Percentiles rank a stretch among this genome's conserved stretches.
These are phyloP conservation scores for Starmerella asiatica DNA, from an alignment of 805 yeast genomes.

Conservation along the genomic window DNA sequence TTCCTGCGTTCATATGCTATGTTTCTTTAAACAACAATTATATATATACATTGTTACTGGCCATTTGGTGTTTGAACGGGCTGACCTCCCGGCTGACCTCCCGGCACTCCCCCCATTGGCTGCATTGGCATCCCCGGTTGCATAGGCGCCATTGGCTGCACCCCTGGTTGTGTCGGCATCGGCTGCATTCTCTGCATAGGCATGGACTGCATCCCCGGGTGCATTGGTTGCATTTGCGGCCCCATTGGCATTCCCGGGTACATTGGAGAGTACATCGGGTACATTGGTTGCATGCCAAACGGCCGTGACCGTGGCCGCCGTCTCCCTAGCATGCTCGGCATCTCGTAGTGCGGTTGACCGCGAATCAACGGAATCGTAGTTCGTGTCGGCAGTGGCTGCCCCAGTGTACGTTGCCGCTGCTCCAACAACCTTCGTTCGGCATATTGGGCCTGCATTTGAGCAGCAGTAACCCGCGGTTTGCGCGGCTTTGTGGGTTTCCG, in stretches of 20 bases:
- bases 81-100: not conserved
- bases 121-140: not conserved
- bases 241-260: not conserved
- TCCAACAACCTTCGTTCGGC: not conserved
- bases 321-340: constrained; percentile 1
- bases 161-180: not conserved
- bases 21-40: no score
- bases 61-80: not conserved
- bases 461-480: constrained; percentile 9
- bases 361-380: not conserved
- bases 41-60: no score
- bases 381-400: constrained; percentile 8
- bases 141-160: not conserved
- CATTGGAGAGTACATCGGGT: not conserved
- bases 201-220: not conserved
- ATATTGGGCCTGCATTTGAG: constrained; percentile 1
- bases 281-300: no score
- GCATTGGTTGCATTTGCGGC: not conserved
- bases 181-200: not conserved
- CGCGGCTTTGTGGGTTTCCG: constrained; percentile 13
- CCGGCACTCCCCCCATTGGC: not conserved
- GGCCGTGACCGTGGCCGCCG: not conserved
- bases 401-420: not conserved
- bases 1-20: no score
- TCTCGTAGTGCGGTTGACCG: constrained; percentile 7